Percentiles rank a stretch among this genome's conserved stretches.
These are phyloP conservation scores for Citrus hindsii DNA, from an alignment of 345 rosid genomes.

Conservation along the genomic window DNA sequence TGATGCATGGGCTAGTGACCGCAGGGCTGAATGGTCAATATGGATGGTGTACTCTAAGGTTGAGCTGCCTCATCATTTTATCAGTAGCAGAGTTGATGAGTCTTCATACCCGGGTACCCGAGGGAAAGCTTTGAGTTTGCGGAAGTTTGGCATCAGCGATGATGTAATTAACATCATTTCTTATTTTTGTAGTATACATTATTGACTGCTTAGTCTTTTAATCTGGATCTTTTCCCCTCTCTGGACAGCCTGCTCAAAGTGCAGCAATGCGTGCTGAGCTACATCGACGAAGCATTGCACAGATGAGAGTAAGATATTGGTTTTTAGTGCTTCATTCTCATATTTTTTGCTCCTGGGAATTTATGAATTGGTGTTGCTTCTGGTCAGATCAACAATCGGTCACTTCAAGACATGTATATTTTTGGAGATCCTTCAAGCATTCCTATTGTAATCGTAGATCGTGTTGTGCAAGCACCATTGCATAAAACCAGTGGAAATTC, in stretches of 20 bases:
- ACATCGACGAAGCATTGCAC: conserved; percentile 95
- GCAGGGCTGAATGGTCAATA: conserved; percentile 95
- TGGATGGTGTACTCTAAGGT: conserved; percentile 97
- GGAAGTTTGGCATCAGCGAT: conserved; percentile 56
- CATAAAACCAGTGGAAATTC: conserved; percentile 71
- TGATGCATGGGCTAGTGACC: conserved; percentile 73
- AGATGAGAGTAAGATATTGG: conserved; percentile 72
- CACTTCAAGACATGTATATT: conserved; percentile 92
- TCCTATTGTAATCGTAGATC: conserved; percentile 83
- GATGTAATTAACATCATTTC: conserved; percentile 43
- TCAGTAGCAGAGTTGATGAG: conserved; percentile 68
- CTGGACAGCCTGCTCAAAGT: conserved; percentile 67
- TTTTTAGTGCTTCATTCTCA: conserved; percentile 7
- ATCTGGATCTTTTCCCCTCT: conserved; percentile 15
- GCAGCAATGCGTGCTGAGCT: conserved; percentile 92
- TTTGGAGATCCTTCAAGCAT: conserved; percentile 74
- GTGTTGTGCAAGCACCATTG: conserved; percentile 71
- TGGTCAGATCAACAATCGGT: conserved; percentile 77
- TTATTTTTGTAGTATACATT: neutral
- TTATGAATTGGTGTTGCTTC: conserved; percentile 14
- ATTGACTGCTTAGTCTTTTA: conserved; percentile 14
- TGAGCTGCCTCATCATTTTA: conserved; percentile 87
- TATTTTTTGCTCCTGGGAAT: neutral
- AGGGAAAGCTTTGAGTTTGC: conserved; percentile 52
- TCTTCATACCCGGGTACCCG: conserved; percentile 46